Evolutionary conservation across 495 filamentous ascomycete genomes (phyloP).

Genomic region (Penicillium odoratum): DNA sequence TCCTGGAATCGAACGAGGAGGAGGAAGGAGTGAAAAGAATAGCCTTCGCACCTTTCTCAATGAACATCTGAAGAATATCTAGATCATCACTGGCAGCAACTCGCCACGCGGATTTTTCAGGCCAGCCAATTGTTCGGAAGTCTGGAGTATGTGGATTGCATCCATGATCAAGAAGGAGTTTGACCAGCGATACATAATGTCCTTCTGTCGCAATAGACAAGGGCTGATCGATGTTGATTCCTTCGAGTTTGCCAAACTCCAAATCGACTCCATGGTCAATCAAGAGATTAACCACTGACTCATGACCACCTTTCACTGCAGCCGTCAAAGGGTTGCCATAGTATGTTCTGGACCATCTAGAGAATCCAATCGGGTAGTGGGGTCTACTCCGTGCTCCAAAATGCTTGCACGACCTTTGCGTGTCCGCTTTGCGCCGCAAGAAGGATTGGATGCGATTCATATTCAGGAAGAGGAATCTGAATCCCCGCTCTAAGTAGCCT

Average conservation of each 20-base stretch:
- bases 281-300: constrained; percentile 7
- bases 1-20: not conserved
- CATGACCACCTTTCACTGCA: constrained; percentile 1
- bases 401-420: constrained; percentile 1
- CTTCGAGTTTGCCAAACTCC: not conserved
- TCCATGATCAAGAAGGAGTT: constrained; percentile 6
- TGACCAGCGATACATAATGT: constrained; percentile 2
- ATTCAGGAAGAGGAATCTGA: not conserved
- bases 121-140: not conserved
- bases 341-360: not conserved
- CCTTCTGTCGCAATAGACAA: constrained; percentile 1
- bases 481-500: constrained; percentile 1
- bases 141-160: constrained; percentile 1
- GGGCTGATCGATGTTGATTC: not conserved
- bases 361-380: not conserved
- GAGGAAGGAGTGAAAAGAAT: not conserved
- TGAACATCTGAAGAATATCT: not conserved
- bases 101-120: not conserved
- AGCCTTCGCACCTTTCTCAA: not conserved
- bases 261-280: constrained; percentile 6
- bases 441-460: constrained; percentile 1
- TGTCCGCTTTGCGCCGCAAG: constrained; percentile 8
- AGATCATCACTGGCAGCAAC: constrained; percentile 2
- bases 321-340: constrained; percentile 4
- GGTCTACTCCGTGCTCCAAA: constrained; percentile 3